These are phyloP conservation scores for Cyberlindnera subsufficiens DNA, from an alignment of 805 yeast genomes.

Conservation along the genomic window DNA sequence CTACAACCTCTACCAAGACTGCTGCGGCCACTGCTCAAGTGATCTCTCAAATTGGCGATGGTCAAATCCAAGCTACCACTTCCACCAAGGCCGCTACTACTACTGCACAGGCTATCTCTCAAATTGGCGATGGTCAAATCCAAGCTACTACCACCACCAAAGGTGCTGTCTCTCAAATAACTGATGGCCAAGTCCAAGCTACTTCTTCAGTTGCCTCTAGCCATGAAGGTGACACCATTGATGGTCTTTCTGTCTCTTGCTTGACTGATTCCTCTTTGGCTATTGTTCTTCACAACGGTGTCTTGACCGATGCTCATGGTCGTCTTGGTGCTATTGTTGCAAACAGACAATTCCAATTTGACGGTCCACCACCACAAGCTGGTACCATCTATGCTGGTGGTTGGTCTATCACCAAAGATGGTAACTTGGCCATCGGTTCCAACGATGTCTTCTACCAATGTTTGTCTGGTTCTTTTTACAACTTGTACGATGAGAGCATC, in stretches of 20 bases:
- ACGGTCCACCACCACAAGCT: conserved; percentile 83
- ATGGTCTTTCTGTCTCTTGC: conserved; percentile 35
- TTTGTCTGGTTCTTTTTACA: conserved; percentile 71
- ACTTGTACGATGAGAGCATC: conserved; percentile 60
- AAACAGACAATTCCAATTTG: conserved; percentile 81
- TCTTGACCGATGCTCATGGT: conserved; percentile 52
- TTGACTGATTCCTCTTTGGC: conserved; percentile 43
- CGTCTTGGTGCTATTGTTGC: conserved; percentile 78
- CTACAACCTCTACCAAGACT: conserved; percentile 10
- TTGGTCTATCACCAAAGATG: conserved; percentile 51
- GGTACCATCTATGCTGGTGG: conserved; percentile 69
- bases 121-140: conserved; percentile 57
- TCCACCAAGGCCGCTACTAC: conserved; percentile 19
- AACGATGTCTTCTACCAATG: conserved; percentile 65
- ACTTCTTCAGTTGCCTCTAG: conserved; percentile 12
- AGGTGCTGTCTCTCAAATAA: conserved; percentile 25
- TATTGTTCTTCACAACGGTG: conserved; percentile 44
- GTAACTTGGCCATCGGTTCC: conserved; percentile 59
- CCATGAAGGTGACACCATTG: conserved; percentile 15
- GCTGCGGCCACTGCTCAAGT: conserved; percentile 11
- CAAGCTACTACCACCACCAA: conserved; percentile 31
- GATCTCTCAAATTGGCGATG: conserved; percentile 19
- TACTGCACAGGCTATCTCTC: conserved; percentile 33
- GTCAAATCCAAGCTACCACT: conserved; percentile 23
- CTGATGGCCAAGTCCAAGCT: conserved; percentile 22